A percentile compares a stretch with the other conserved stretches of the same genome.
phyloP scores from a whole-genome alignment of 352 stramenopile genomes.

The Phytophthora sp. region DNA sequence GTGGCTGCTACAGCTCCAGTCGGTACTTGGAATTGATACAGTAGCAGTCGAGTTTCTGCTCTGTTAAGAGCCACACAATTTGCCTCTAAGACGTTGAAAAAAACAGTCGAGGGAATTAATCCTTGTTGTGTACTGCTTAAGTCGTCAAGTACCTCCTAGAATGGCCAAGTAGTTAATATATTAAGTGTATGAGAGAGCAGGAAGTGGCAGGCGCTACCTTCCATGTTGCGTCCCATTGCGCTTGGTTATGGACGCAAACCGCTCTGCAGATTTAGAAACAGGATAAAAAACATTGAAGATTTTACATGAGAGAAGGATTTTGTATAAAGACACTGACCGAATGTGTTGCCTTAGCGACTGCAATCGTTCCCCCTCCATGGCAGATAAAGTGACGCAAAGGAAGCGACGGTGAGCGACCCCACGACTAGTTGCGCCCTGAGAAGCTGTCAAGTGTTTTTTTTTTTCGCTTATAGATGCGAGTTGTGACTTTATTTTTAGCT shows the following conservation, averaged over 20 bases:
- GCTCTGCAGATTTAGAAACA: too few relatives aligned
- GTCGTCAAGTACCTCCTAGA: constrained; percentile 43
- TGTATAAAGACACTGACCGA: constrained; percentile 17
- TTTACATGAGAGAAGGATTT: neutral
- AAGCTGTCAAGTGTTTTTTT: too few relatives aligned
- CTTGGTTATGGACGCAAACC: constrained; percentile 47
- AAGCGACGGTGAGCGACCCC: neutral
- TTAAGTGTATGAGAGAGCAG: neutral
- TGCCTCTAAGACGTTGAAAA: constrained; percentile 56
- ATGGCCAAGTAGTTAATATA: neutral
- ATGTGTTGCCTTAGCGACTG: constrained; percentile 37
- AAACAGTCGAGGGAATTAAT: constrained; percentile 43
- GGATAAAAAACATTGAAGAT: neutral
- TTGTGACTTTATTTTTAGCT: too few relatives aligned
- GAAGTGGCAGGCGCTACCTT: constrained; percentile 31
- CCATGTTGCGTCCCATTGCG: constrained; percentile 46
- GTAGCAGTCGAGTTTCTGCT: constrained; percentile 31
- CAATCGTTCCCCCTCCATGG: constrained; percentile 16
- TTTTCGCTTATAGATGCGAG: constrained; percentile 26
- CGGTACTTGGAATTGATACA: constrained; percentile 54
- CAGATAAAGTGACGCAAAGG: neutral
- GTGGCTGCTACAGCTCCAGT: constrained; percentile 43
- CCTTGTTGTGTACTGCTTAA: constrained; percentile 37
- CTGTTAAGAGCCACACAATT: constrained; percentile 50
- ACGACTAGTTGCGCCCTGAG: too few relatives aligned